These are phyloP conservation scores for Wickerhamiella parazyma DNA, from an alignment of 805 yeast species.

Conservation along the genomic window DNA sequence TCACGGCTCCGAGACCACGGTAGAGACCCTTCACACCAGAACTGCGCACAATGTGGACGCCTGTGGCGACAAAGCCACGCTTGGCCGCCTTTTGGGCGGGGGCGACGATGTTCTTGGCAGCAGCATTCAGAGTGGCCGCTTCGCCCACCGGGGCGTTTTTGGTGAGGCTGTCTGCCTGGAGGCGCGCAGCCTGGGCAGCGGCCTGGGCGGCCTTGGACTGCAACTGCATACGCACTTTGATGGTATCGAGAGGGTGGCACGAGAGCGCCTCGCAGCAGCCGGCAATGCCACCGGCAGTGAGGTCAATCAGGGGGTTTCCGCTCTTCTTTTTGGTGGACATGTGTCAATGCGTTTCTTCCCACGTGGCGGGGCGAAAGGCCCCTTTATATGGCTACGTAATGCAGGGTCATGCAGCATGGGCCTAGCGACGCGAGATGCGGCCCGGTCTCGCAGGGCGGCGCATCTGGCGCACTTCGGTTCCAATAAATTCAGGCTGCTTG, in stretches of 20 bases:
- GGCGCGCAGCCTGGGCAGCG: slow-evolving; percentile 16
- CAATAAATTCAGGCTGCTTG: neutral
- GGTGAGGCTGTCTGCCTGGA: slow-evolving; percentile 9
- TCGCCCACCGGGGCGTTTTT: slow-evolving; percentile 9
- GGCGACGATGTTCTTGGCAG: slow-evolving; percentile 10
- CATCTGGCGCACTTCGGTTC: slow-evolving; percentile 3
- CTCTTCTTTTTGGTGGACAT: slow-evolving; percentile 18
- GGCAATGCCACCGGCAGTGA: slow-evolving; percentile 89
- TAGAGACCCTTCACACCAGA: slow-evolving; percentile 80
- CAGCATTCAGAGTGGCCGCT: slow-evolving; percentile 10
- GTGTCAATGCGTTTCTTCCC: neutral
- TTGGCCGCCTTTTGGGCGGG: slow-evolving; percentile 28
- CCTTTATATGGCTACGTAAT: slow-evolving; percentile 7
- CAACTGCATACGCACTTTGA: slow-evolving; percentile 94
- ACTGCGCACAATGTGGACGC: slow-evolving; percentile 56
- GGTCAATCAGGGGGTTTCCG: slow-evolving; percentile 23
- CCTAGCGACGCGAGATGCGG: slow-evolving; percentile 10
- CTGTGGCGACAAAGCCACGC: slow-evolving; percentile 80
- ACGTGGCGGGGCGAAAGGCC: neutral
- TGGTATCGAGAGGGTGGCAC: slow-evolving; percentile 96
- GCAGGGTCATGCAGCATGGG: slow-evolving; percentile 1
- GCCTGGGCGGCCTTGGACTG: slow-evolving; percentile 41
- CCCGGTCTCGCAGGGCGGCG: slow-evolving; percentile 21
- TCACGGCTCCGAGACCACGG: slow-evolving; percentile 94
- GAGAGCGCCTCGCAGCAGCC: slow-evolving; percentile 95